Evolutionary conservation across 164 flowering plant genomes (phyloP).

Genomic region (Magnolia officinalis): DNA sequence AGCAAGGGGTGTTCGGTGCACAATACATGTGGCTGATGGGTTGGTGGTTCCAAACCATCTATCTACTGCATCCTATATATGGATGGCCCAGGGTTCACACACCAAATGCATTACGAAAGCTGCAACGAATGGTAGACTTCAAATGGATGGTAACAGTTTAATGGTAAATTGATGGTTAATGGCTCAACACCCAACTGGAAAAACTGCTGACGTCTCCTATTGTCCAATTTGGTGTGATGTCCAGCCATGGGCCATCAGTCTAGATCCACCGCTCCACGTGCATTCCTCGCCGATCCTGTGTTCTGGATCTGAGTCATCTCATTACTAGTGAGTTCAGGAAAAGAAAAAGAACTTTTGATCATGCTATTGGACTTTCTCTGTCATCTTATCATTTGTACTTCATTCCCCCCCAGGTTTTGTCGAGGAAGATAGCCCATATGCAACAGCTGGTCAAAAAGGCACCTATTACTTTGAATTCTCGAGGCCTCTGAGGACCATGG

Average conservation of each 20-base stretch:
- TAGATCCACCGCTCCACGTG: neutral
- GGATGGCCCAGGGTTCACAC: neutral
- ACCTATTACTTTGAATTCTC: constrained; percentile 88
- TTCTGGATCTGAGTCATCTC: neutral
- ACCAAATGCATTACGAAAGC: neutral
- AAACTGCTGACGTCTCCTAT: neutral
- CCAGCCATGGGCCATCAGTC: neutral
- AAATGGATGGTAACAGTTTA: neutral
- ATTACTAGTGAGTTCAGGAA: too few relatives aligned
- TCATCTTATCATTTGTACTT: neutral
- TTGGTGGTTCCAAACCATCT: neutral
- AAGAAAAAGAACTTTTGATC: neutral
- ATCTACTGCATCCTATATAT: too few relatives aligned
- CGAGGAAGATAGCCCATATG: constrained; percentile 84
- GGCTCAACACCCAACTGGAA: neutral
- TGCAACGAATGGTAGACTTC: neutral
- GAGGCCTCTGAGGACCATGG: constrained; percentile 93
- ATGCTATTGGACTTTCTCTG: neutral
- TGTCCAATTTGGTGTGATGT: neutral
- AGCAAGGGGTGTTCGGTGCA: neutral
- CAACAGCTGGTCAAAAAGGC: constrained; percentile 61
- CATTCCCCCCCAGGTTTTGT: constrained; percentile 55
- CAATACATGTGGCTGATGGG: neutral
- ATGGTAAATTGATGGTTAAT: neutral
- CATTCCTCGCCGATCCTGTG: neutral